phyloP scores from a whole-genome alignment of 1,139 yeast genomes.

The Scheffersomyces parashehatae region DNA sequence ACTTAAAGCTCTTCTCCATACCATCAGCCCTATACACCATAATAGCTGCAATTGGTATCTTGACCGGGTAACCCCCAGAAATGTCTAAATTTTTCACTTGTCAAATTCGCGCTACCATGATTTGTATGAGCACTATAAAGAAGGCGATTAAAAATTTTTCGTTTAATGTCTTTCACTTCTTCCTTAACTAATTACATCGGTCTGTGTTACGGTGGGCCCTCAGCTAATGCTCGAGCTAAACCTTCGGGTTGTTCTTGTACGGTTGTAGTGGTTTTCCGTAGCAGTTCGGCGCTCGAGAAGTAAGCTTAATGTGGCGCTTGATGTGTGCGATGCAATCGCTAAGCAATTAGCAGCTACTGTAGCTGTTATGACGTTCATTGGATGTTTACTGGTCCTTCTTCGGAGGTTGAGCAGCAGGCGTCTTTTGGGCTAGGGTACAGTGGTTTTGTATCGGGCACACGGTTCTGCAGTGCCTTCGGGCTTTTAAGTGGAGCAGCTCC shows the following conservation, averaged over 20 bases:
- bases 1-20: background rate
- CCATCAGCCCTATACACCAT: too few species aligned
- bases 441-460: conserved; percentile 15
- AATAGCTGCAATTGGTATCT: background rate
- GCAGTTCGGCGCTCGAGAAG: conserved; percentile 76
- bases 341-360: conserved; percentile 19
- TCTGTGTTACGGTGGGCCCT: conserved; percentile 54
- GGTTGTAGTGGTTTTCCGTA: conserved; percentile 42
- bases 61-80: conserved; percentile 8
- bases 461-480: conserved; percentile 22
- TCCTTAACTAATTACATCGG: conserved; percentile 31
- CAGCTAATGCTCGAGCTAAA: conserved; percentile 30
- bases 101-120: too few species aligned
- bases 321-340: conserved; percentile 17
- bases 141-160: background rate
- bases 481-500: conserved; percentile 78
- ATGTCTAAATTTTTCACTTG: background rate
- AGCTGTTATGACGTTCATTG: conserved; percentile 28
- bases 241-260: conserved; percentile 29
- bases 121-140: background rate
- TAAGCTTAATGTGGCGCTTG: conserved; percentile 37
- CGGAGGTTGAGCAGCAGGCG: conserved; percentile 55
- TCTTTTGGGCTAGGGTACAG: conserved; percentile 23
- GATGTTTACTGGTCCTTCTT: conserved; percentile 47
- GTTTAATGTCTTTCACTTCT: conserved; percentile 6